Conservation (phyloP, 1,139 yeast species). For the Zygosaccharomyces sapae region DNA sequence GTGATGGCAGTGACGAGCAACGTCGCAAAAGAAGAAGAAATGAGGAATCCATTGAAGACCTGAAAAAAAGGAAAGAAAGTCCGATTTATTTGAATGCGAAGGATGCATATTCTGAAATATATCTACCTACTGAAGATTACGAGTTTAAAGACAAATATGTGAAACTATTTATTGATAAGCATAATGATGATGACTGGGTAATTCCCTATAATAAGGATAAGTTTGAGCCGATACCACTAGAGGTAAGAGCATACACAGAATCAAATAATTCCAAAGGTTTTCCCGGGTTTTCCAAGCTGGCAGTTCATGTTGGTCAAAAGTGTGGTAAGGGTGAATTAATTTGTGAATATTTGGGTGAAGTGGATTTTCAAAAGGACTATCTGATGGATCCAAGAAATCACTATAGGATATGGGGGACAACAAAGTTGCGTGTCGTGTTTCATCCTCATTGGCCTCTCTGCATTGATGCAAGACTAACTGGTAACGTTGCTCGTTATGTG, state of each 20-base stretch:
- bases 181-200: slow-evolving; percentile 33
- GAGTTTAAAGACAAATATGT: slow-evolving; percentile 45
- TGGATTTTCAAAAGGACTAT: slow-evolving; percentile 61
- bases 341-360: slow-evolving; percentile 68
- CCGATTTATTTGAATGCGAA: slow-evolving; percentile 31
- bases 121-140: slow-evolving; percentile 44
- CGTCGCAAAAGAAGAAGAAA: slow-evolving; percentile 14
- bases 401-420: slow-evolving; percentile 74
- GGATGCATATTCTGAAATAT: slow-evolving; percentile 50
- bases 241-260: slow-evolving; percentile 38
- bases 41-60: slow-evolving; percentile 13
- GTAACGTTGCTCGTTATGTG: slow-evolving; percentile 71
- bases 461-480: slow-evolving; percentile 74
- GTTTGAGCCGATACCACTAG: slow-evolving; percentile 25
- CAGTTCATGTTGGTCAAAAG: slow-evolving; percentile 50
- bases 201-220: slow-evolving; percentile 19
- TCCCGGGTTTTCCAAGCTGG: slow-evolving; percentile 67
- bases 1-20: slow-evolving; percentile 20
- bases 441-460: slow-evolving; percentile 52
- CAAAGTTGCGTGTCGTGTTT: slow-evolving; percentile 71
- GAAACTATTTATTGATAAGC: slow-evolving; percentile 30
- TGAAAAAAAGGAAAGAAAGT: slow-evolving; percentile 32
- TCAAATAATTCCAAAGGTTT: slow-evolving; percentile 40
- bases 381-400: slow-evolving; percentile 66
- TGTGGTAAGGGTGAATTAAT: slow-evolving; percentile 50